Evolutionary conservation across 2,329 filamentous ascomycete species (phyloP), one percentile per base, ranked within the genome.

Genomic region (Colletotrichum karsti): DNA sequence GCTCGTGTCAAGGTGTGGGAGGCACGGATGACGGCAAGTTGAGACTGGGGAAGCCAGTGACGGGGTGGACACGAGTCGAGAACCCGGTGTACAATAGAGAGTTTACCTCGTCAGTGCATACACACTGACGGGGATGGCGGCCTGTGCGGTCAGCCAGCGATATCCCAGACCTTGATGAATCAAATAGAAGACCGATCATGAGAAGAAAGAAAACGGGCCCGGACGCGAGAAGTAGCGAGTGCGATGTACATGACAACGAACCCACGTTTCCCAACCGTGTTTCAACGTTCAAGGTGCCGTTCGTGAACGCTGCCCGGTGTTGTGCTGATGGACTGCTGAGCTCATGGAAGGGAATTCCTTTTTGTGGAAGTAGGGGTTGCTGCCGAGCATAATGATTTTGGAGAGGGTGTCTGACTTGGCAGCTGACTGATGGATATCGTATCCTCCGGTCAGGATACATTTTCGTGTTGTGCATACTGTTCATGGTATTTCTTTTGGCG

Each of bases 231-330:
- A n/a, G 12, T 5, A 41, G 30, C 5, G 18, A 5, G 13, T 20
- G 24, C 6, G 10, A 56, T 15, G 18, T 44, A 41, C 37, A 41
- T 50, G 39, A 46, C 59, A 58, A 28, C 44, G 37, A 68, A 22
- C 53, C 46, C 53, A 28, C 58, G 46, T 58, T 58, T 64, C 39
- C 39, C 24, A n/a, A 1, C 24, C 10, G 46, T 24, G 65, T 65
- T 68, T 67, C 61, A 64, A 59, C 44, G 2, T 15, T 26, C 24
- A 22, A 28, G 46, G 60, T 68, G 60, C 46, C 24, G 39, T 59
- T 54, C 12, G 58, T 8, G 24, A 18, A 33, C 9, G 20, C 37
- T 24, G 51, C n/a, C n/a, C n/a, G n/a, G n/a, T n/a, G n/a, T n/a
- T n/a, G 22, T 28, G 15, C 20, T 54, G 24, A n/a, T 28, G 39